Percentiles rank a stretch among this genome's conserved stretches.
These are phyloP conservation scores for Melanogaster broomeanus DNA, from an alignment of 768 basidiomycete species.

Conservation along the genomic window DNA sequence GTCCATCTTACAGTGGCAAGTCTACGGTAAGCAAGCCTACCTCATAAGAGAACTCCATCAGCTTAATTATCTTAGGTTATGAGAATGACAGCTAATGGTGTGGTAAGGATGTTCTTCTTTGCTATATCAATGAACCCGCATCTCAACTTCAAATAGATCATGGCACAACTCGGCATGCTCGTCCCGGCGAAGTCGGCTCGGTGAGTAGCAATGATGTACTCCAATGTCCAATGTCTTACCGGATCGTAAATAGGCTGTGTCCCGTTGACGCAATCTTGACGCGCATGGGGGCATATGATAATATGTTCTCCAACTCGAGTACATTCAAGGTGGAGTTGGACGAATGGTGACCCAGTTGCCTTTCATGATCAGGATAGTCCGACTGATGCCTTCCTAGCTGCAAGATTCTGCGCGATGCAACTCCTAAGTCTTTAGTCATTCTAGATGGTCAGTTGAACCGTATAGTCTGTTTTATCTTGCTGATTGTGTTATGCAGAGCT, in stretches of 20 bases:
- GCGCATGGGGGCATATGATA: conserved; percentile 98
- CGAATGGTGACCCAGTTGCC: conserved; percentile 66
- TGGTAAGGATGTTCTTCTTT: conserved; percentile 48
- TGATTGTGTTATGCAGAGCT: conserved; percentile 59
- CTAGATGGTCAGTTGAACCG: conserved; percentile 69
- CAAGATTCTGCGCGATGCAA: conserved; percentile 92
- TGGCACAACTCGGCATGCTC: conserved; percentile 95
- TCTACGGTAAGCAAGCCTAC: conserved; percentile 53
- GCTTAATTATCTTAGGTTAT: conserved; percentile 52
- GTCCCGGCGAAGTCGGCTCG: conserved; percentile 85
- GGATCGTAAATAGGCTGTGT: conserved; percentile 54
- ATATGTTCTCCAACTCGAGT: conserved; percentile 92
- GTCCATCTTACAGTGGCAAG: conserved; percentile 56
- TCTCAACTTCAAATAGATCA: conserved; percentile 50
- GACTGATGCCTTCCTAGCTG: conserved; percentile 50
- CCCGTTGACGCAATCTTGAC: conserved; percentile 93
- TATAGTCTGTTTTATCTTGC: conserved; percentile 1
- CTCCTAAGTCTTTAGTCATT: conserved; percentile 92
- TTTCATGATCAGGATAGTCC: neutral
- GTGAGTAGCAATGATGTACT: conserved; percentile 37
- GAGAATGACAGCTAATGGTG: conserved; percentile 95
- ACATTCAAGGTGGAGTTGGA: conserved; percentile 99
- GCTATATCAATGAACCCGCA: neutral
- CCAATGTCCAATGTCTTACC: conserved; percentile 3
- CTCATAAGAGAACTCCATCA: neutral